Conservation (phyloP, 768 basidiomycete genomes). For the Stropharia rugosoannulata region DNA sequence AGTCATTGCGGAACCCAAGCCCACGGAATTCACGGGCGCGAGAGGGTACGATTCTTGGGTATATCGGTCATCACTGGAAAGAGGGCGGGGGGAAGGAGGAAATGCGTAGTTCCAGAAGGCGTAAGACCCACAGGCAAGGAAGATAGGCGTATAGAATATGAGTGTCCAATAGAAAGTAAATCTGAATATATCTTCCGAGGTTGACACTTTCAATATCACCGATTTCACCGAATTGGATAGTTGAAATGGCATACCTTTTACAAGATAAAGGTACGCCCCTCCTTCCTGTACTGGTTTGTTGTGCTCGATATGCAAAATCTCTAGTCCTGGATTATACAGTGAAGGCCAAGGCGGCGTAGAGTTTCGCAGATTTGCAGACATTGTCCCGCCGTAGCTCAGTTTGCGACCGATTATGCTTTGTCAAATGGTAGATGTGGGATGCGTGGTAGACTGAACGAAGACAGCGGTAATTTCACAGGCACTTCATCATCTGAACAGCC, state of each 20-base stretch:
- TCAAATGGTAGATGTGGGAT: background rate
- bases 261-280: slow-evolving; percentile 42
- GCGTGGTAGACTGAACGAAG: background rate
- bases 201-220: background rate
- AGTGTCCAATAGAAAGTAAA: slow-evolving; percentile 56
- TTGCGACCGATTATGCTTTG: background rate
- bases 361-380: slow-evolving; percentile 9
- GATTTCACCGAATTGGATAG: background rate
- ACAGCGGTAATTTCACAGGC: background rate
- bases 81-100: slow-evolving; percentile 30
- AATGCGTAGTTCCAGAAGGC: slow-evolving; percentile 54
- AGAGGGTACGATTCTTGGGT: slow-evolving; percentile 13
- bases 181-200: slow-evolving; percentile 43
- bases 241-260: slow-evolving; percentile 29
- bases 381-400: background rate
- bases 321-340: slow-evolving; percentile 49
- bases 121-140: slow-evolving; percentile 45
- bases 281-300: slow-evolving; percentile 35
- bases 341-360: slow-evolving; percentile 45
- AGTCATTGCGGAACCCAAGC: background rate
- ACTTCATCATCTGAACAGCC: too few relatives aligned
- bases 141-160: slow-evolving; percentile 49
- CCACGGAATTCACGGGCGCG: slow-evolving; percentile 3
- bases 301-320: slow-evolving; percentile 44
- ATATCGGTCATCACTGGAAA: background rate